Evolutionary conservation across 768 basidiomycete genomes (phyloP), one percentile per base, ranked within the genome.

Genomic region (Lyophyllum atratum): DNA sequence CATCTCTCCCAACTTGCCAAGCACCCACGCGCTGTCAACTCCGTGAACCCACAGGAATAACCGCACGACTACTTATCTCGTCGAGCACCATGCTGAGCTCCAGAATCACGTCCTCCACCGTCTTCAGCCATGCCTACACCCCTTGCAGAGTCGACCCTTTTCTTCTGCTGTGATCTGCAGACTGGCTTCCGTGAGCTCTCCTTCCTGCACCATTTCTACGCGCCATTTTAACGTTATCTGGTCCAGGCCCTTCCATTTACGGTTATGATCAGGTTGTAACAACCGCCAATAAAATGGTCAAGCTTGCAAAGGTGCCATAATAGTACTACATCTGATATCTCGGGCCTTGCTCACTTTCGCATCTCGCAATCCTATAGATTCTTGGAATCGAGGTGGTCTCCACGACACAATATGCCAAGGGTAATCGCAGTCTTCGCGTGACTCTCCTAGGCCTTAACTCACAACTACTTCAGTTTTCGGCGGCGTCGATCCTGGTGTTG

Each of bases 141-240:
- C 72, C 66, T 54, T 63, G 74, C 69, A 34, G 72, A 71, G 64
- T 58, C 72, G 61, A 72, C 86, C 69, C 39, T 89, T 47, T 84
- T 96, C 76, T 82, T 95, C 56, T 74, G 93, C 25, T 97, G 94
- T 69, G 95, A 96, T 70, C 72, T 95, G 2, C 94, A 95, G 72
- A 76, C 81, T 8, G 81, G 83, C 60, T 89, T 93, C 73, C 74
- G 92, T 92, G 62, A 59, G 85, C 56, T n/a, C 43, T n/a, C 40
- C 24, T 51, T 46, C 25, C 33, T n/a, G 0, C 9, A 17, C 43
- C 40, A 7, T 22, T 53, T 29, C 19, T 28, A 40, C 33, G 55
- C 49, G 37, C 58, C 42, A 52, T 10, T 19, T 44, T 49, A 56
- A 34, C 21, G 7, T 19, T 21, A 48, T 24, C 50, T 46, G 31